These are phyloP conservation scores for Kodamaea kaohsiungensis DNA, from an alignment of 805 yeast species.

Conservation along the genomic window DNA sequence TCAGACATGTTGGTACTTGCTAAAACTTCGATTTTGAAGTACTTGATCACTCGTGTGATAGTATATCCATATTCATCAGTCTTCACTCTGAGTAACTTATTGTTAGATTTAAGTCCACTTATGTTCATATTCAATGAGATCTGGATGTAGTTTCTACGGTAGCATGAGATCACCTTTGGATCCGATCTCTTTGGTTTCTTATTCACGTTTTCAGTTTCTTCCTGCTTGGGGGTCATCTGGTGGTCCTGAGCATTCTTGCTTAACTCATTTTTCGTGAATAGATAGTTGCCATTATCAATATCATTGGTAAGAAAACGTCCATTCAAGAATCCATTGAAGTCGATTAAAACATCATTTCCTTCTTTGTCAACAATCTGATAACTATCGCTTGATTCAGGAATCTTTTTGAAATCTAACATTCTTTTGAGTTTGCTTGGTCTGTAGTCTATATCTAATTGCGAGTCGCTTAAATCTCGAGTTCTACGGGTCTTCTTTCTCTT, in stretches of 20 bases:
- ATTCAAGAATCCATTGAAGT: conserved; percentile 39
- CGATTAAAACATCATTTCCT: conserved; percentile 25
- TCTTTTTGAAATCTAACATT: conserved; percentile 30
- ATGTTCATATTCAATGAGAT: conserved; percentile 31
- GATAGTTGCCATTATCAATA: conserved; percentile 38
- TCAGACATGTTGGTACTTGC: conserved; percentile 37
- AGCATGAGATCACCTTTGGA: conserved; percentile 46
- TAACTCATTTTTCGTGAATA: conserved; percentile 6
- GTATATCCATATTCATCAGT: conserved; percentile 39
- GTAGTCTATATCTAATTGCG: conserved; percentile 22
- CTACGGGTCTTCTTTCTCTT: conserved; percentile 2
- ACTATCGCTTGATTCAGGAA: conserved; percentile 15
- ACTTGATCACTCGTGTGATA: conserved; percentile 37
- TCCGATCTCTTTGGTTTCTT: conserved; percentile 14
- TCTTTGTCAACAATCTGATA: conserved; percentile 31
- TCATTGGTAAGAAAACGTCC: conserved; percentile 46
- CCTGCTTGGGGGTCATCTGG: background rate
- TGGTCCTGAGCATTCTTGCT: conserved; percentile 4
- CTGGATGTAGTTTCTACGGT: conserved; percentile 45
- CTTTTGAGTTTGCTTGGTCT: conserved; percentile 24
- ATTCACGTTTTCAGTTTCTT: background rate
- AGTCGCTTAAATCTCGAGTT: background rate
- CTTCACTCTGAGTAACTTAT: conserved; percentile 32
- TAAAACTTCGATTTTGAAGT: conserved; percentile 37
- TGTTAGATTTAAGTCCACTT: conserved; percentile 23